phyloP scores from a whole-genome alignment of 805 yeast genomes.

The Ogataea trehaloabstinens region DNA sequence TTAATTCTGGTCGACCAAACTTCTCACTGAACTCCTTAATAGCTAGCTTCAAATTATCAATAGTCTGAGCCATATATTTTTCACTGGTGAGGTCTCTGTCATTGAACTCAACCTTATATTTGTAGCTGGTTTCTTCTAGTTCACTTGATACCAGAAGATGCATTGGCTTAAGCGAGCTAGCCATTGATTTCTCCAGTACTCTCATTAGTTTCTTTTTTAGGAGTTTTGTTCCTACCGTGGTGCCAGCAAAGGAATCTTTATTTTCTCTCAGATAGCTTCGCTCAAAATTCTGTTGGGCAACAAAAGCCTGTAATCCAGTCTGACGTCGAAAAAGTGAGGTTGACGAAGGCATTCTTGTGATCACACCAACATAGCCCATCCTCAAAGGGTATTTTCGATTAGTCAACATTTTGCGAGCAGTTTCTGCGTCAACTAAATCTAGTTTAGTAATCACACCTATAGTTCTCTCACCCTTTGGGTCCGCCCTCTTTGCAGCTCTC shows the following conservation, averaged over 20 bases:
- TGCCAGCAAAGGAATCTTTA: constrained; percentile 56
- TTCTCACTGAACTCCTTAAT: constrained; percentile 82
- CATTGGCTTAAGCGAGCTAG: constrained; percentile 83
- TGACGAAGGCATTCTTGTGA: constrained; percentile 63
- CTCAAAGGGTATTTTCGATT: constrained; percentile 85
- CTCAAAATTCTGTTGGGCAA: constrained; percentile 69
- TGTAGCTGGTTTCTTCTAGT: constrained; percentile 87
- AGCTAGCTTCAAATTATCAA: constrained; percentile 80
- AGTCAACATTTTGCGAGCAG: constrained; percentile 64
- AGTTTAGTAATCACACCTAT: constrained; percentile 94
- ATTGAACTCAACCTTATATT: constrained; percentile 94
- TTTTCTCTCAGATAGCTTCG: constrained; percentile 60
- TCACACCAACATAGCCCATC: constrained; percentile 99
- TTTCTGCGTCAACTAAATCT: constrained; percentile 79
- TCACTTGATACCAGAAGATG: constrained; percentile 83
- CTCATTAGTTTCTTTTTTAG: constrained; percentile 79
- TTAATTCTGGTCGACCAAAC: constrained; percentile 80
- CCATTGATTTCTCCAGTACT: constrained; percentile 89
- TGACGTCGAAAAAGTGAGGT: constrained; percentile 51
- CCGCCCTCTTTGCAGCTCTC: constrained; percentile 83
- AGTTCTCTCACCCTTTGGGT: constrained; percentile 93
- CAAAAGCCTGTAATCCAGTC: constrained; percentile 59
- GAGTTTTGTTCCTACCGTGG: constrained; percentile 71
- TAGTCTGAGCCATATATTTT: constrained; percentile 87
- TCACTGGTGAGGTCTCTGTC: constrained; percentile 93